A percentile compares a stretch with the other conserved stretches of the same genome.
Evolutionary conservation across 2,329 filamentous ascomycete genomes (phyloP).

Genomic region (Phoma sp.): DNA sequence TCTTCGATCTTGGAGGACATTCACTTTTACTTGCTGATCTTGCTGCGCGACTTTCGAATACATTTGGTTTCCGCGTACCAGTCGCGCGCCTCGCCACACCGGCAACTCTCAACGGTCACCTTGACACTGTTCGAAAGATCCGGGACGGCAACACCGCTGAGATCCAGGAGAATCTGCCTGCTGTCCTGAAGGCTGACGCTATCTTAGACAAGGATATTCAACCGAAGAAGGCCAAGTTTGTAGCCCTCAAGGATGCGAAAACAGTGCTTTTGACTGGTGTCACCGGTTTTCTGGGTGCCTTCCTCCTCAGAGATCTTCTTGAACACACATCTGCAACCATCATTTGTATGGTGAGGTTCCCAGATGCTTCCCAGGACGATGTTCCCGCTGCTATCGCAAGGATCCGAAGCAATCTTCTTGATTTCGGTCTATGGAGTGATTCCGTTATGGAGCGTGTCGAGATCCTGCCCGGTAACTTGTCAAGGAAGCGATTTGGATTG

Average conservation of each 20-base stretch:
- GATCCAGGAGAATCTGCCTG: constrained; percentile 76
- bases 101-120: constrained; percentile 73
- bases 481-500: constrained; percentile 71
- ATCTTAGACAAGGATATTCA: constrained; percentile 73
- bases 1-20: constrained; percentile 82
- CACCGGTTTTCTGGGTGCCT: constrained; percentile 78
- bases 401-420: constrained; percentile 77
- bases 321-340: constrained; percentile 72
- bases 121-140: constrained; percentile 72
- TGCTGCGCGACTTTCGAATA: constrained; percentile 70
- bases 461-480: constrained; percentile 74
- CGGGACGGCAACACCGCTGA: constrained; percentile 75
- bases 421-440: constrained; percentile 78
- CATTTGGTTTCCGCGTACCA: constrained; percentile 75
- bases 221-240: constrained; percentile 59
- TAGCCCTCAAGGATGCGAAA: constrained; percentile 67
- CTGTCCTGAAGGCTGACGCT: constrained; percentile 70
- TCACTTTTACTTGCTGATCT: constrained; percentile 79
- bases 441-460: constrained; percentile 79
- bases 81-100: constrained; percentile 73
- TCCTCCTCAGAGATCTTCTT: constrained; percentile 71
- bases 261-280: constrained; percentile 76
- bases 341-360: constrained; percentile 75
- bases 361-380: constrained; percentile 68
- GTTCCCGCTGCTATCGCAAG: constrained; percentile 72